A percentile compares a stretch with the other conserved stretches of the same genome.
Evolutionary conservation across 2,329 filamentous ascomycete species (phyloP).

Genomic region (Phialocephala sp.): DNA sequence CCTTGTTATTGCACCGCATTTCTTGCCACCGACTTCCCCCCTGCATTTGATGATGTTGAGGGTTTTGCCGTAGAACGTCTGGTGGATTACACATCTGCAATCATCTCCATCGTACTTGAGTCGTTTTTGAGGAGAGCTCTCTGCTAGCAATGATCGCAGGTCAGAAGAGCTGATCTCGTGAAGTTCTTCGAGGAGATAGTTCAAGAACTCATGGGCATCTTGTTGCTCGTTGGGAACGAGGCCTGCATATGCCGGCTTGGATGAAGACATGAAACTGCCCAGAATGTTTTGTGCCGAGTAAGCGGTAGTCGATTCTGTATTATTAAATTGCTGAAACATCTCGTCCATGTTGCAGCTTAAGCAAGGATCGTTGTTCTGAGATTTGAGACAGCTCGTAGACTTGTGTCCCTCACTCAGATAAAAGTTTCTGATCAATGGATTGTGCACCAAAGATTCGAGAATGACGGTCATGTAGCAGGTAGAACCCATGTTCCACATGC

Average conservation of each 20-base stretch:
- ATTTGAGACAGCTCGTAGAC: conserved; percentile 68
- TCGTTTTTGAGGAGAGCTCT: not conserved
- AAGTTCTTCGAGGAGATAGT: conserved; percentile 90
- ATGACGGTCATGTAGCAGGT: conserved; percentile 99
- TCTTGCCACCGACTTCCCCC: conserved; percentile 47
- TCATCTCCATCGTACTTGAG: conserved; percentile 29
- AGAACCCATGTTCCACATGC: conserved; percentile 97
- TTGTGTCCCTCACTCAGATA: conserved; percentile 92
- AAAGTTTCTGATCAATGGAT: conserved; percentile 88
- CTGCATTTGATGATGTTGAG: conserved; percentile 91
- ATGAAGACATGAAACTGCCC: conserved; percentile 87
- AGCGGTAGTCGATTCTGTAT: conserved; percentile 79
- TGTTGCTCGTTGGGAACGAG: conserved; percentile 93
- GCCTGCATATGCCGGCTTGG: conserved; percentile 73
- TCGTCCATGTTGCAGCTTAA: conserved; percentile 75
- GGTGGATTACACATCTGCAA: conserved; percentile 91
- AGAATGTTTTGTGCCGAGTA: conserved; percentile 91
- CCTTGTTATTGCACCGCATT: not conserved
- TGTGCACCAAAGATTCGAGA: conserved; percentile 90
- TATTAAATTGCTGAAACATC: conserved; percentile 75
- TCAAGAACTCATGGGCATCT: conserved; percentile 96
- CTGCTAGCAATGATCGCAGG: conserved; percentile 44
- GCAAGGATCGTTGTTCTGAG: conserved; percentile 57
- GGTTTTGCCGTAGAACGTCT: conserved; percentile 91
- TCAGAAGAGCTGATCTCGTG: conserved; percentile 75